Conservation (phyloP, 768 basidiomycete species). For the Lactifluus subvellereus region DNA sequence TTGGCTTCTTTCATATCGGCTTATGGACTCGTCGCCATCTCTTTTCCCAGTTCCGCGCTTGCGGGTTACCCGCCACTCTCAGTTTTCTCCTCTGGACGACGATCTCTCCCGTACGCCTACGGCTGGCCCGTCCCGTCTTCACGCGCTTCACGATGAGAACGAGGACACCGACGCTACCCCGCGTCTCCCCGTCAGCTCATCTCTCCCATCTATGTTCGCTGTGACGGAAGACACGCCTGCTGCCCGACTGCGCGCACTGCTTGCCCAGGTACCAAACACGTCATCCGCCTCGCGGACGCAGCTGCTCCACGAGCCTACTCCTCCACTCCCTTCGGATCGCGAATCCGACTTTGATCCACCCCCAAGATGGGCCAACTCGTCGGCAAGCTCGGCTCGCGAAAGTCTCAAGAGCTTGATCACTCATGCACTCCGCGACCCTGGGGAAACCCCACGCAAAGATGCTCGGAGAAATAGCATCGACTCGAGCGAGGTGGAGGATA, state of each 20-base stretch:
- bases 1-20: constrained; percentile 8
- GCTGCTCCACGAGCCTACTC: constrained; percentile 21
- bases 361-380: constrained; percentile 16
- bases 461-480: constrained; percentile 25
- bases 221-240: constrained; percentile 19
- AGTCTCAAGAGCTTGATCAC: constrained; percentile 20
- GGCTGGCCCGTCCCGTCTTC: constrained; percentile 22
- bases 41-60: constrained; percentile 12
- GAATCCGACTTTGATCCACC: constrained; percentile 25
- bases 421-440: constrained; percentile 19
- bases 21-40: constrained; percentile 14
- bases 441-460: constrained; percentile 13
- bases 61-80: constrained; percentile 16
- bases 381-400: constrained; percentile 17
- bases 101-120: constrained; percentile 17
- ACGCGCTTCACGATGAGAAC: constrained; percentile 13
- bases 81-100: constrained; percentile 11
- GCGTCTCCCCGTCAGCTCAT: constrained; percentile 18
- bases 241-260: constrained; percentile 21
- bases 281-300: constrained; percentile 19
- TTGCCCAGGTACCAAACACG: constrained; percentile 19
- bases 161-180: constrained; percentile 23
- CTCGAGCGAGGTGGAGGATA: constrained; percentile 25
- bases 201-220: constrained; percentile 20
- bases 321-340: constrained; percentile 21